Evolutionary conservation across 805 yeast genomes (phyloP), one percentile per base, ranked within the genome.

Genomic region (Saturnispora sanitii): DNA sequence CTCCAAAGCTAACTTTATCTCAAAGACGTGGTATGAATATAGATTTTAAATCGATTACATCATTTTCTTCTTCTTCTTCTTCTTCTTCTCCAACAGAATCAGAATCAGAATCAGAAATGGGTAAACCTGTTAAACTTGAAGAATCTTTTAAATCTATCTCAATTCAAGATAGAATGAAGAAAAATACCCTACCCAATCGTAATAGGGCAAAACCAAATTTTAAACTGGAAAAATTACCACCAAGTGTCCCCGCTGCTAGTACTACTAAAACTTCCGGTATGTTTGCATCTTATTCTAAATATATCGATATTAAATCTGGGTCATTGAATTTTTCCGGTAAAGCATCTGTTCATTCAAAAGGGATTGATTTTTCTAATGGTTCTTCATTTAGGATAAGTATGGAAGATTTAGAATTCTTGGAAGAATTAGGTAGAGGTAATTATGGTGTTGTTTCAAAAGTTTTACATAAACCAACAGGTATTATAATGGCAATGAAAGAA

Each of bases 401-500:
- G 41, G 94, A 86, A 50, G 95, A 92, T 54, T 61, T 83, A 42
- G 82, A 82, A 52, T 77, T 82, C 48, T 67, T 85, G 43, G 94
- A 82, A 38, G 97, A 90, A 60, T 66, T 92, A 35, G 98, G 98
- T 2, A 75, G 90, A 35, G 98, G 98, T 8, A 92, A 92, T 62
- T 92, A 92, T 60, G 98, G 98, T 40, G 84, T 94, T 1, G 98
- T 92, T 6, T 76, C 88, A 18, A 88, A 87, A 60, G 98, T 90
- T 3, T 64, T 85, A 33, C 96, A 92, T 61, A 85, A 79, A 54
- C 97, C 97, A 11, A 87, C 95, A 0, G 83, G 86, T 17, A 82
- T 90, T 16, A 63, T 78, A 16, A 87, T 92, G 96, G 97, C 97
- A 2, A 86, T 92, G 94, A 92, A 92, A 60, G 97, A 92, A 59